Evolutionary conservation across 2,329 filamentous ascomycete species (phyloP).

Genomic region (Aspergillus fijiensis): DNA sequence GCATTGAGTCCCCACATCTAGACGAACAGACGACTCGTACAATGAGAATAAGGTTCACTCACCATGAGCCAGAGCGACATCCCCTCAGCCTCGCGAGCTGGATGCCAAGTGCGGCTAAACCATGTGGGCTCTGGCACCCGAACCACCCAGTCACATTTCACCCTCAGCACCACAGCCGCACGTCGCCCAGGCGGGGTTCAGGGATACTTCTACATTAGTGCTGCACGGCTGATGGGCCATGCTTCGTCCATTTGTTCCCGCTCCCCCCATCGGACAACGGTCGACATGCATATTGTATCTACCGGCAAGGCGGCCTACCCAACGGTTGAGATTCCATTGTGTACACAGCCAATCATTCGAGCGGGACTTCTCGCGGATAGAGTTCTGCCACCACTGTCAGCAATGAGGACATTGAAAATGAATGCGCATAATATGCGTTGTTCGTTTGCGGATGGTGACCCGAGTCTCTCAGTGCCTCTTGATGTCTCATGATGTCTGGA

Average conservation of each 20-base stretch:
- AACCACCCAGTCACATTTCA: not conserved
- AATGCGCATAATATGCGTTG: not conserved
- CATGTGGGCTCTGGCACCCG: not conserved
- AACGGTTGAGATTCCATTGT: too few relatives aligned
- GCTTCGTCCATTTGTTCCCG: not conserved
- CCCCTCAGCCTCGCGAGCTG: not conserved
- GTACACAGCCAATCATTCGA: not conserved
- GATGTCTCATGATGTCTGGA: not conserved
- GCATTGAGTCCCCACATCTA: not conserved
- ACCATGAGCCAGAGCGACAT: not conserved
- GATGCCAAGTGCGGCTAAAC: not conserved
- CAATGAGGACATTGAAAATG: not conserved
- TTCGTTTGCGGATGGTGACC: not conserved
- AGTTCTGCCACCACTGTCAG: not conserved
- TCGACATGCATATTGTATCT: not conserved
- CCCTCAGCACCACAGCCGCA: not conserved
- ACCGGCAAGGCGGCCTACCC: too few relatives aligned
- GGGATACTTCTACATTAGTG: not conserved
- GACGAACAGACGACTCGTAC: not conserved
- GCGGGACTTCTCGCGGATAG: not conserved
- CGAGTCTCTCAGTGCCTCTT: not conserved
- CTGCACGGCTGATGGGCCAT: not conserved
- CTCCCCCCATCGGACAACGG: not conserved
- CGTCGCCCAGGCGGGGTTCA: not conserved
- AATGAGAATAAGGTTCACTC: not conserved